These are phyloP conservation scores for Elsinoe arachidis DNA, from an alignment of 2,329 filamentous ascomycete genomes.

Conservation along the genomic window DNA sequence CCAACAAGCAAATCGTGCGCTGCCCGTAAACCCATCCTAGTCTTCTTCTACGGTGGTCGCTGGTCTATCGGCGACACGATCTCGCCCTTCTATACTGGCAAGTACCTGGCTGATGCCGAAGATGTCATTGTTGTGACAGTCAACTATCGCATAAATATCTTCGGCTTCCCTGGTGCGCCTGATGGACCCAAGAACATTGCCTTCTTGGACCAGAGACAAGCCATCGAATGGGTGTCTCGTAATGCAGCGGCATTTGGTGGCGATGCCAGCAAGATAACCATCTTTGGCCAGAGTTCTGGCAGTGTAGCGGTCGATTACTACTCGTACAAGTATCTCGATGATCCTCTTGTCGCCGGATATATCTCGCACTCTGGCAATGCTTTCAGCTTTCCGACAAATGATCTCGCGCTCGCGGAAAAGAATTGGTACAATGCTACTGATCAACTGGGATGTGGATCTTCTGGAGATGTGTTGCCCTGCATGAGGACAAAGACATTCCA, in stretches of 20 bases:
- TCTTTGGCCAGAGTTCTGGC: slow-evolving; percentile 34
- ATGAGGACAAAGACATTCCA: slow-evolving; percentile 17
- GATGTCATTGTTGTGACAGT: slow-evolving; percentile 35
- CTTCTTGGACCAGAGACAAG: slow-evolving; percentile 32
- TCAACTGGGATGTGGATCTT: slow-evolving; percentile 34
- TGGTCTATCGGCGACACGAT: slow-evolving; percentile 11
- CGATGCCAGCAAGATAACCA: slow-evolving; percentile 31
- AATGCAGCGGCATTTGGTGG: slow-evolving; percentile 37
- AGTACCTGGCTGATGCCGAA: slow-evolving; percentile 34
- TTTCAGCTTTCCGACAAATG: slow-evolving; percentile 38
- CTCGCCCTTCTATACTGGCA: slow-evolving; percentile 30
- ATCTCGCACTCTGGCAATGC: slow-evolving; percentile 33
- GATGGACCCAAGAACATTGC: slow-evolving; percentile 28
- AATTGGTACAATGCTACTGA: slow-evolving; percentile 38
- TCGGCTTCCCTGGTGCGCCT: slow-evolving; percentile 30
- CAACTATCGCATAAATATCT: slow-evolving; percentile 28
- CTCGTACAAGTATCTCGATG: slow-evolving; percentile 30
- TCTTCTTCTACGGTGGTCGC: slow-evolving; percentile 41
- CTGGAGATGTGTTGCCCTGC: slow-evolving; percentile 17
- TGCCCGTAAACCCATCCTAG: slow-evolving; percentile 34
- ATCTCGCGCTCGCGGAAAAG: slow-evolving; percentile 25
- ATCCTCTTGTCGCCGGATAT: slow-evolving; percentile 32
- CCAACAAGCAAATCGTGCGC: slow-evolving; percentile 25
- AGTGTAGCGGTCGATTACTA: slow-evolving; percentile 38
- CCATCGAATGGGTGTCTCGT: slow-evolving; percentile 32